Base-by-base conservation (phyloP, 176 grass and related monocot genomes). In the Oryza rufipogon region DNA sequence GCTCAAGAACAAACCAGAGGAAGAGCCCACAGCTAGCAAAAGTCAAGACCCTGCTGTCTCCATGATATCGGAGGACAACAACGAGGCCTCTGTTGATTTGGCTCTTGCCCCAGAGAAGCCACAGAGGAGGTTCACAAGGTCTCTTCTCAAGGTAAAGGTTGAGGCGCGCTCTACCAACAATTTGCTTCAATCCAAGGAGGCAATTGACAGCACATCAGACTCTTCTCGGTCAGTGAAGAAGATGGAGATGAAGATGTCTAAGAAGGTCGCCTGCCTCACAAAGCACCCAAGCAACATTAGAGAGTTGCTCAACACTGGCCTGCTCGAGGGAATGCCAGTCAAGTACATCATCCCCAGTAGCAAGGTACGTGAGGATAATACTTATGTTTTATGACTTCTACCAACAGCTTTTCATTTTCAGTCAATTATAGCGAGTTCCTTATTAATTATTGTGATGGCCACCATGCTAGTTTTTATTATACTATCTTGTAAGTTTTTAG, bases 201-300 rank as follows among this genome's bases (percentile, higher is more conserved):
- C 54, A 7, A 34, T 41, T 9, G 85, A 88, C 51, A 81, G 46
- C 13, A 12, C 81, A 30, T 85, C 82, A 6, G 58, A 88, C 7
- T 85, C 81, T 28, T 78, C 89, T 66, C 66, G 85, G n/a, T 73
- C 76, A 5, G 85, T 88, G 6, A 88, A 87, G 54, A 91, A 91
- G 71, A 88, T 91, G 89, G 89, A 91, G 71, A 87, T 91, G 89
- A 91, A 91, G 77, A 91, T 91, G 89, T 91, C 89, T 30, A 91
- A 91, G 86, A 91, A 91, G 79, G 86, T 91, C 68, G 85, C 81
- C 28, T 90, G 84, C 44, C 54, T 85, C 64, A 88, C 85, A 15
- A 91, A 85, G 71, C 89, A 76, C 64, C 89, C 89, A 68, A 60
- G 45, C 44, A 91, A 85, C 46, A 75, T 88, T 71, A 85, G 77